Percentiles rank a stretch among this genome's conserved stretches.
Evolutionary conservation across 2,329 filamentous ascomycete genomes (phyloP).

Genomic region (Pseudogymnoascus sp.): DNA sequence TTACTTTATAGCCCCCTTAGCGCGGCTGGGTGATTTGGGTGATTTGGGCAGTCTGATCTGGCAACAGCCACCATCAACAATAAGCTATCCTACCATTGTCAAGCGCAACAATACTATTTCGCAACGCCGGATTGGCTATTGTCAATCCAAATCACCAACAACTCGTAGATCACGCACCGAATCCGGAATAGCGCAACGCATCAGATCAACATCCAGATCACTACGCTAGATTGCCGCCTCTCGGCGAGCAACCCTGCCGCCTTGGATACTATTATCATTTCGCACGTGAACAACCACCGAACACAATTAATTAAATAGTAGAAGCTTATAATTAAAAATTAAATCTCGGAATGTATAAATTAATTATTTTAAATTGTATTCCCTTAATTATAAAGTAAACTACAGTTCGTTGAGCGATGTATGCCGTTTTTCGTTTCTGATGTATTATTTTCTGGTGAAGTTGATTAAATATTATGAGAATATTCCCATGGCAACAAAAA

Average conservation of each 20-base stretch:
- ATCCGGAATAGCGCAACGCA: not conserved
- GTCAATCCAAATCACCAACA: not conserved
- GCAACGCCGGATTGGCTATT: constrained; percentile 2
- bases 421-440: not conserved
- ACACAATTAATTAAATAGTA: not conserved
- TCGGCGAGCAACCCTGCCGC: not conserved
- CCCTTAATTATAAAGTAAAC: not conserved
- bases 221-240: not conserved
- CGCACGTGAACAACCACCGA: not conserved
- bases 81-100: not conserved
- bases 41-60: not conserved
- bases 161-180: not conserved
- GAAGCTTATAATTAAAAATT: not conserved
- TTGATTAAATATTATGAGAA: not conserved
- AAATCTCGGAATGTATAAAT: not conserved
- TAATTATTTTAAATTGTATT: not conserved
- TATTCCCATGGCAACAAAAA: not conserved
- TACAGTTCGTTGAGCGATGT: not conserved
- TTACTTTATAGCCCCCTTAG: not conserved
- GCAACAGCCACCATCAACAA: not conserved
- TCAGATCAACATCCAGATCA: not conserved
- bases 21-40: not conserved
- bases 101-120: not conserved
- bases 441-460: not conserved
- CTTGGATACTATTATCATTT: not conserved